Base-by-base conservation (phyloP, 805 yeast species). In the Hanseniaspora meyeri region DNA sequence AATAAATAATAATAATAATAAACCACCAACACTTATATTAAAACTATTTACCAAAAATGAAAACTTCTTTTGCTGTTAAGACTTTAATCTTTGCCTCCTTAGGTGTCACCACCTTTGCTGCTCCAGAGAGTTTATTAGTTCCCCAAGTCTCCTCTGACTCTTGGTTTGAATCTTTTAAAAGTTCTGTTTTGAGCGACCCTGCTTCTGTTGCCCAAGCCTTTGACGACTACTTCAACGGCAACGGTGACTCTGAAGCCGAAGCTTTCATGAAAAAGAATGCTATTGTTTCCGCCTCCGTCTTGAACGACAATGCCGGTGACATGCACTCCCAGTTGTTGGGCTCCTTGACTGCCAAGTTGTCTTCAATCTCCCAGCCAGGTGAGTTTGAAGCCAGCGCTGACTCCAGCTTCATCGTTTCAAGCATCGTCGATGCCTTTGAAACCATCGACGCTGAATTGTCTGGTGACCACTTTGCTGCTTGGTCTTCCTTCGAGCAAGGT, bases 161-260 rank as follows among this genome's bases (percentile, higher is more conserved):
- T 8, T 51, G 56, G 56, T 52, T 52, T 52, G 38, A 39, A 3
- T 27, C 17, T 10, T 37, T 52, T 17, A 52, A 52, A 24, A 32
- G 5, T 2, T 16, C 20, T 20, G 6, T 38, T 14, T 37, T 43
- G 38, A 16, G 24, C 14, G 43, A 52, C 14, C 50, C 56, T 31
- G 20, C 49, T 31, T 11, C 10, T 31, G 38, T 46, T 32, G 14
- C 16, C 27, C 20, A 46, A n/a, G 49, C 29, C 24, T 32, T 46
- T 46, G 49, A 46, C 9, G 27, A 32, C 10, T 32, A 46, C 20
- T 46, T 46, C 38, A 46, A 46, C 32, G 38, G 49, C 4, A 32
- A 46, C 32, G 38, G 34, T 2, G 27, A 29, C 31, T n/a, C 38
- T 11, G 9, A 29, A 31, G 24, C 19, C 9, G 38, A 46, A 31